Percentiles rank a stretch among this genome's conserved stretches.
These are phyloP conservation scores for Pisolithus tinctorius DNA, from an alignment of 768 basidiomycete species.

Conservation along the genomic window DNA sequence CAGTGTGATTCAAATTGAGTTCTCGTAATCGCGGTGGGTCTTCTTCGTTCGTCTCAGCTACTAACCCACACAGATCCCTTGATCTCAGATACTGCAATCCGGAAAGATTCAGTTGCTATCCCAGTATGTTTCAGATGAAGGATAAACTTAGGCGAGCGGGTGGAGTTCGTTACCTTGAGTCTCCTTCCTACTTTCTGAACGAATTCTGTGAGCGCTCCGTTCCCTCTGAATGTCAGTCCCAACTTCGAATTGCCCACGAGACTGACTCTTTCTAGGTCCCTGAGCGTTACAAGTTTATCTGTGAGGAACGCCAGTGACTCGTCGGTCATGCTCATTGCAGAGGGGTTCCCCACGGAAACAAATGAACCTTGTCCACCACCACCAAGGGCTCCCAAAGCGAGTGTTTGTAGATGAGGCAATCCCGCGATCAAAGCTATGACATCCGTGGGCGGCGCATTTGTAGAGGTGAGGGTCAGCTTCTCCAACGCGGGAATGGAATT, in stretches of 20 bases:
- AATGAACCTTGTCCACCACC: constrained; percentile 39
- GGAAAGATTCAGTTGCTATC: constrained; percentile 53
- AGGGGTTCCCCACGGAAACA: constrained; percentile 37
- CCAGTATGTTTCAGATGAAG: background rate
- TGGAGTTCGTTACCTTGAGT: constrained; percentile 42
- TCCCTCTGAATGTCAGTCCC: constrained; percentile 30
- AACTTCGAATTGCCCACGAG: constrained; percentile 62
- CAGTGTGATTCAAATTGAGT: constrained; percentile 53
- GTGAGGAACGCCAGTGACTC: constrained; percentile 38
- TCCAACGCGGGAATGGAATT: constrained; percentile 29
- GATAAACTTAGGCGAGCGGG: background rate
- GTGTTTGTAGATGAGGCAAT: constrained; percentile 37
- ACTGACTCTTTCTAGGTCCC: constrained; percentile 44
- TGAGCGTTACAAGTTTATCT: constrained; percentile 28
- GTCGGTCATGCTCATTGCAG: constrained; percentile 54
- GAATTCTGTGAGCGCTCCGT: constrained; percentile 38
- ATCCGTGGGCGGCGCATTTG: constrained; percentile 34
- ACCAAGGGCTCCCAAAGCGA: constrained; percentile 57
- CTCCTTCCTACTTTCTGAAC: constrained; percentile 47
- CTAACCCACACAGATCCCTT: constrained; percentile 42
- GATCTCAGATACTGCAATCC: constrained; percentile 46
- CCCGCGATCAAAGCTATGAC: constrained; percentile 33
- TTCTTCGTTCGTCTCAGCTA: constrained; percentile 14
- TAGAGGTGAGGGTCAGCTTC: constrained; percentile 62
- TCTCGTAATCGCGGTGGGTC: constrained; percentile 35